Evolutionary conservation across 2,329 filamentous ascomycete genomes (phyloP).

Genomic region (Samsoniella hepiali): DNA sequence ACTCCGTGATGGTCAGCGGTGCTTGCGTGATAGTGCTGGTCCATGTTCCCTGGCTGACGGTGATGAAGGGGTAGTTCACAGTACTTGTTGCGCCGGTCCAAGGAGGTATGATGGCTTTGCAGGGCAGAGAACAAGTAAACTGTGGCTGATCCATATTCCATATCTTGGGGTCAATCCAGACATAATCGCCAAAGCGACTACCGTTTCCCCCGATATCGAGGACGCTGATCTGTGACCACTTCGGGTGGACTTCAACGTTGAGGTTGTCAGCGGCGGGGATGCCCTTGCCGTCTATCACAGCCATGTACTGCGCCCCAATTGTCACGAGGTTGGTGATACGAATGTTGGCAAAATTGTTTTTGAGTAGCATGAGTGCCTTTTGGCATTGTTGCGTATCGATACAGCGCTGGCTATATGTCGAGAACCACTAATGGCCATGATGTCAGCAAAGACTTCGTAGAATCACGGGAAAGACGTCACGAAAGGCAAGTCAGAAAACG

Average conservation of each 20-base stretch:
- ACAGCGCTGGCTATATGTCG: conserved; percentile 24
- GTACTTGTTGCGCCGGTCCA: conserved; percentile 28
- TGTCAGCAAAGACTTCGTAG: too few relatives aligned
- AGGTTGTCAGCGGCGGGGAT: conserved; percentile 29
- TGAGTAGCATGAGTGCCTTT: conserved; percentile 23
- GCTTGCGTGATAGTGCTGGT: conserved; percentile 29
- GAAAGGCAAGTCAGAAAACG: too few relatives aligned
- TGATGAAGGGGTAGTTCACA: conserved; percentile 32
- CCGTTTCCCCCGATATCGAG: conserved; percentile 21
- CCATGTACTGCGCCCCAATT: conserved; percentile 32
- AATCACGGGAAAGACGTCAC: too few relatives aligned
- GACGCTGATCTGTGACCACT: conserved; percentile 29
- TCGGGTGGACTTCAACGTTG: conserved; percentile 28
- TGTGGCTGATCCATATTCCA: conserved; percentile 31
- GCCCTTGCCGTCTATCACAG: conserved; percentile 25
- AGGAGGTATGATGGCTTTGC: conserved; percentile 28
- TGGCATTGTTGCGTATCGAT: conserved; percentile 27
- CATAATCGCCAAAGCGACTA: background rate
- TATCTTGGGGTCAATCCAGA: conserved; percentile 25
- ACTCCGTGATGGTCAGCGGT: conserved; percentile 29
- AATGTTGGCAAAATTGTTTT: conserved; percentile 25
- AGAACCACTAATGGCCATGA: too few relatives aligned
- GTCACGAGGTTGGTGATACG: conserved; percentile 29
- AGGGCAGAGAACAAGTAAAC: conserved; percentile 30
- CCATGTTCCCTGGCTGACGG: conserved; percentile 30